Base-by-base conservation (phyloP, 2,329 filamentous ascomycete species). In the Fusarium buxicola region DNA sequence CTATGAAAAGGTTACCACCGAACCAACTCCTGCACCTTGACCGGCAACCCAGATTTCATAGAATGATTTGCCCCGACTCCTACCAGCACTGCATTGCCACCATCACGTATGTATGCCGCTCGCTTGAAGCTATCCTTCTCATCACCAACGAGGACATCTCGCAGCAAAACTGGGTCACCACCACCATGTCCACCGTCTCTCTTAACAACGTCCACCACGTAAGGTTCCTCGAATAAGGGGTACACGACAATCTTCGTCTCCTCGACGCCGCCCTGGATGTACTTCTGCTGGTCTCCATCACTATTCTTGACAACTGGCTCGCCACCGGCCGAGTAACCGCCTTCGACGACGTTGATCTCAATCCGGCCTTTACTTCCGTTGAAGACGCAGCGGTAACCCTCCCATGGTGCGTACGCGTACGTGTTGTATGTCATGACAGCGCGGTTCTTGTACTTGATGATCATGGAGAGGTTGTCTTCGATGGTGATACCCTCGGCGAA, bases 401-500 rank as follows among this genome's bases (percentile, higher is more conserved):
- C 84, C 84, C 85, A 88, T 0, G 86, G 86, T 1, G 86, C 84
- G 55, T 88, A 89, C 1, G 86, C 86, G 79, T 84, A 51, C 80
- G 74, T 52, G 77, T 85, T 69, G 69, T 88, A 89, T 0, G 86
- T 87, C 75, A 88, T 74, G 24, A 86, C 81, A 0, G 84, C 82
- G 8, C 84, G 82, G 46, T 80, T 85, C 35, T 77, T 76, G 67
- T 89, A 89, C 58, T 81, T 77, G 28, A 88, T 82, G 46, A 89
- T 76, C 51, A 88, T 75, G 31, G 79, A 84, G 77, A 88, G 84
- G 2, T 85, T 88, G 66, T 89, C 86, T 71, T 89, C 86, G 58
- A 88, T 88, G 55, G 79, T 86, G 50, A 89, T 86, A 0, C 85
- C 86, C 58, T 88, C 86, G 0, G 83, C 80, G 47, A 89, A 88